phyloP scores from a whole-genome alignment of 2,329 filamentous ascomycete genomes.

The Aspergillus nomiae region DNA sequence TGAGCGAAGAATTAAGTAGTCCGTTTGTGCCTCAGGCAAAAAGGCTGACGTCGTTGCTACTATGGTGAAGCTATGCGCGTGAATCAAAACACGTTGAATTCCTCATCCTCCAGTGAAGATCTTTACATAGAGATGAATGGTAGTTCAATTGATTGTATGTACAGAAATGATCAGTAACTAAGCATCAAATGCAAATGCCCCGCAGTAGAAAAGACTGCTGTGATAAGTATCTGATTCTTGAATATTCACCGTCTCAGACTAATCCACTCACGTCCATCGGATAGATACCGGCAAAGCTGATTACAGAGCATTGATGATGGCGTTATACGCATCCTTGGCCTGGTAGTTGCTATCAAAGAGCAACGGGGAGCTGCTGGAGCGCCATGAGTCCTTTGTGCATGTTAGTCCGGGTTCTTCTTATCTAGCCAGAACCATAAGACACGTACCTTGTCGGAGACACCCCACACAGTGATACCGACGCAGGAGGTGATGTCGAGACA shows the following conservation, averaged over 20 bases:
- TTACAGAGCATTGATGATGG: slow-evolving; percentile 18
- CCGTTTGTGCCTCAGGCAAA: no score
- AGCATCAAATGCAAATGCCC: accelerated
- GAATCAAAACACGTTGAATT: no score
- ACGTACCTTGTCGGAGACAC: slow-evolving; percentile 42
- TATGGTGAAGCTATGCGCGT: no score
- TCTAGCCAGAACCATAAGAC: background rate
- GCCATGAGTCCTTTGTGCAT: slow-evolving; percentile 41
- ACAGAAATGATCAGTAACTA: no score
- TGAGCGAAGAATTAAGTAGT: no score
- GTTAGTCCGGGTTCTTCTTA: background rate
- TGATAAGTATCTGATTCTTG: background rate
- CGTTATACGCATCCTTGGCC: slow-evolving; percentile 46
- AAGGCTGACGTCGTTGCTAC: no score
- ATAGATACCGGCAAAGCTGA: background rate
- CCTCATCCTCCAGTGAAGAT: no score
- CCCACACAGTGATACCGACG: slow-evolving; percentile 68
- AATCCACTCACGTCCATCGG: no score
- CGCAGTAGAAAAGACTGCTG: no score
- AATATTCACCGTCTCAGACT: background rate
- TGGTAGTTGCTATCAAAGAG: slow-evolving; percentile 45
- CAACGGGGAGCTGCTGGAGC: slow-evolving; percentile 38
- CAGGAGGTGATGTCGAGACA: slow-evolving; percentile 63
- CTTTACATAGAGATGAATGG: no score
- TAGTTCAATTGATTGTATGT: no score